Evolutionary conservation across 2,329 filamentous ascomycete genomes (phyloP).

Genomic region (Monosporascus sp.): DNA sequence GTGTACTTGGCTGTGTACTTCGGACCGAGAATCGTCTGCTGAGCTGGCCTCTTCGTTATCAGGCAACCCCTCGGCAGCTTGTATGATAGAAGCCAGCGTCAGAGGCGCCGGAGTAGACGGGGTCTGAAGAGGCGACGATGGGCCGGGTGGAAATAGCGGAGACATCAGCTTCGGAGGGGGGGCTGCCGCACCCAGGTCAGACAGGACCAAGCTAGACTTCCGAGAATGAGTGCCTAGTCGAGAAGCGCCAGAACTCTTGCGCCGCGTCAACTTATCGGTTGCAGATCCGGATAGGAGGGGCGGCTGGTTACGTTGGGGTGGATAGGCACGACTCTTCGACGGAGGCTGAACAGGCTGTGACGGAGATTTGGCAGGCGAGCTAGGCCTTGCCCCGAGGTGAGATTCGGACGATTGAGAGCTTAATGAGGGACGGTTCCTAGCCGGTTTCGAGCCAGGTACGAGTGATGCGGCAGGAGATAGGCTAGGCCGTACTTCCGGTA

Average conservation of each 20-base stretch:
- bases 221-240: constrained; percentile 35
- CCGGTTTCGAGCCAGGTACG: constrained; percentile 40
- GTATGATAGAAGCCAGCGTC: constrained; percentile 51
- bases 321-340: constrained; percentile 13
- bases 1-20: constrained; percentile 46
- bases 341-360: constrained; percentile 15
- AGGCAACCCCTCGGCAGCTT: constrained; percentile 48
- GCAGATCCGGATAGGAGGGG: constrained; percentile 32
- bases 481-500: constrained; percentile 40
- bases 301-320: constrained; percentile 27
- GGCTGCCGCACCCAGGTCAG: constrained; percentile 6
- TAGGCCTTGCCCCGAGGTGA: constrained; percentile 35
- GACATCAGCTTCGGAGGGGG: constrained; percentile 9
- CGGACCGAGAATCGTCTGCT: constrained; percentile 26
- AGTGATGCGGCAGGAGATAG: constrained; percentile 31
- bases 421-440: constrained; percentile 30
- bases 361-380: constrained; percentile 45
- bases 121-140: constrained; percentile 28
- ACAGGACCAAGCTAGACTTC: constrained; percentile 30
- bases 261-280: constrained; percentile 29
- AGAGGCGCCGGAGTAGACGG: constrained; percentile 35
- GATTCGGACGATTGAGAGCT: not conserved
- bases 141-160: constrained; percentile 30
- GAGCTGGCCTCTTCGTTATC: constrained; percentile 24
- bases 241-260: constrained; percentile 38